Evolutionary conservation across 176 grass and related monocot genomes (phyloP).

Genomic region (Triticum urartu): DNA sequence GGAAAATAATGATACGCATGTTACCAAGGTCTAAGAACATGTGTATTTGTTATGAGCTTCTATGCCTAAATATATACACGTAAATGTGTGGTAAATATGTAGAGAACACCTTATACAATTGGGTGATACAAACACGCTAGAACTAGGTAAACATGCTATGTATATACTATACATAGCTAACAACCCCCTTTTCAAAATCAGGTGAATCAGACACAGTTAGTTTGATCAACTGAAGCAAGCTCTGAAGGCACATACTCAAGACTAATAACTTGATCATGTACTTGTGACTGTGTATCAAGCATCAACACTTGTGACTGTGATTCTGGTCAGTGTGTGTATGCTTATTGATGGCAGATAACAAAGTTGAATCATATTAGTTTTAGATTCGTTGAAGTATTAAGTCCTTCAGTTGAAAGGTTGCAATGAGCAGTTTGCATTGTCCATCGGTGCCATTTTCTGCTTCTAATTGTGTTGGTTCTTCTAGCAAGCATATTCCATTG

Average conservation of each 20-base stretch:
- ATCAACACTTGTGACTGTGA: neutral
- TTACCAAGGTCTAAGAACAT: neutral
- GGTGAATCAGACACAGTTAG: no score
- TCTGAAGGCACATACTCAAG: no score
- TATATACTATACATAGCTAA: no score
- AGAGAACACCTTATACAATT: neutral
- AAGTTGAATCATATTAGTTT: neutral
- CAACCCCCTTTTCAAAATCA: no score
- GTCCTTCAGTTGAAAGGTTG: conserved; percentile 3
- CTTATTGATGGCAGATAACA: neutral
- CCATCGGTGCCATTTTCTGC: conserved; percentile 3
- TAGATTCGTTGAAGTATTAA: neutral
- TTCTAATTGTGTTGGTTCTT: neutral
- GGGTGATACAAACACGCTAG: no score
- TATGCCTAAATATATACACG: neutral
- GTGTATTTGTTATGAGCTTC: neutral
- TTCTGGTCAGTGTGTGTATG: neutral
- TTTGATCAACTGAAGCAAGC: no score
- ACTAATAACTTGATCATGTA: no score
- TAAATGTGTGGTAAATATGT: neutral
- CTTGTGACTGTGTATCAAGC: no score
- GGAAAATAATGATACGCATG: neutral
- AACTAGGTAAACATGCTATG: no score
- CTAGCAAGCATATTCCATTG: neutral
- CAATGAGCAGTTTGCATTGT: neutral